Percentiles rank a stretch among this genome's conserved stretches.
Conservation (phyloP, 208 protist species). For the Trypanosoma cruzi region DNA sequence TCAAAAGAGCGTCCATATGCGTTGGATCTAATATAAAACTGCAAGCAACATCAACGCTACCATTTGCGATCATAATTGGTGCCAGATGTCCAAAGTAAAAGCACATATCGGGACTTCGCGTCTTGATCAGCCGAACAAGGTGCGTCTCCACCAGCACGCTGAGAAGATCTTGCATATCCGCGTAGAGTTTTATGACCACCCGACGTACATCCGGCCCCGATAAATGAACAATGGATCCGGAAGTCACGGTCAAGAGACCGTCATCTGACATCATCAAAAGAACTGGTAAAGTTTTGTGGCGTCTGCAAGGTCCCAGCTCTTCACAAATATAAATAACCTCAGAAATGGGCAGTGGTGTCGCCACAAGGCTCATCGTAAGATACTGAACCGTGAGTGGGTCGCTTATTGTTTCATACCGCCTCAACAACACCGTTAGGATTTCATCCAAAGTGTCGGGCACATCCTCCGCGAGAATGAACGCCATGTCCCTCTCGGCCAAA, state of each 20-base stretch:
- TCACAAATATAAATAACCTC: slow-evolving; percentile 83
- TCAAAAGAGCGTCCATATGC: slow-evolving; percentile 59
- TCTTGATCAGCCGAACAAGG: slow-evolving; percentile 72
- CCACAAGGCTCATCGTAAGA: slow-evolving; percentile 52
- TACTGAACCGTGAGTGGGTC: slow-evolving; percentile 52
- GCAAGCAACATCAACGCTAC: slow-evolving; percentile 54
- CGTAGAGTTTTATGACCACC: slow-evolving; percentile 46
- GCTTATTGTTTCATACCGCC: slow-evolving; percentile 43
- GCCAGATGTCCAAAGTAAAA: slow-evolving; percentile 58
- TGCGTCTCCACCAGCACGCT: slow-evolving; percentile 80
- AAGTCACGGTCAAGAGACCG: slow-evolving; percentile 53
- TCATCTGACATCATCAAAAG: slow-evolving; percentile 65
- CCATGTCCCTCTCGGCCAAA: slow-evolving; percentile 25
- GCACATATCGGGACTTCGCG: slow-evolving; percentile 64
- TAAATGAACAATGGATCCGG: slow-evolving; percentile 53
- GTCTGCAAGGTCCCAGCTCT: slow-evolving; percentile 62
- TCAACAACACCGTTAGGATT: slow-evolving; percentile 46
- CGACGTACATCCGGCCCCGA: slow-evolving; percentile 41
- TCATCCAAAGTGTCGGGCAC: slow-evolving; percentile 57
- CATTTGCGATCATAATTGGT: slow-evolving; percentile 72
- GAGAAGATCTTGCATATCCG: slow-evolving; percentile 48
- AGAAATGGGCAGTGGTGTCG: slow-evolving; percentile 56
- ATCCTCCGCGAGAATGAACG: slow-evolving; percentile 39
- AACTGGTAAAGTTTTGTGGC: slow-evolving; percentile 60
- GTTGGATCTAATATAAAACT: slow-evolving; percentile 51